Evolutionary conservation across 495 filamentous ascomycete species (phyloP), one percentile per base, ranked within the genome.

Genomic region (Penicillium pancosmium): DNA sequence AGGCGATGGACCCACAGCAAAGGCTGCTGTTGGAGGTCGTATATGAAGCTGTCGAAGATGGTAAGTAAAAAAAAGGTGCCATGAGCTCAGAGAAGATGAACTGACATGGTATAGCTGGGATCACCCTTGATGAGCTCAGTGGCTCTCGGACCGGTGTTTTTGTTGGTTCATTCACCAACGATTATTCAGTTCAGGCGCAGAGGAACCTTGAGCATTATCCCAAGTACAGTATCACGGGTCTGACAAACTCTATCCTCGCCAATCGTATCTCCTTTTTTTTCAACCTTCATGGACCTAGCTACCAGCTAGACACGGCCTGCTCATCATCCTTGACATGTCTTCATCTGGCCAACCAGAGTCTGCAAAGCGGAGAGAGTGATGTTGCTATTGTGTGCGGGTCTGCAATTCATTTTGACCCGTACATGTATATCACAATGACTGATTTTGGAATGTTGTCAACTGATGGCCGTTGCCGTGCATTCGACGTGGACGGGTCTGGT

Each of bases 201-300:
- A 40, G 36, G 4, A n/a, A 40, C 15, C 12, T 40, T 4, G 15
- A 40, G 12, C 4, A 12, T 5, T 40, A 13, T 12, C 36, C 36
- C 15, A 40, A 12, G 11, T 40, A 40, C 10, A 40, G 12, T 13
- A n/a, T n/a, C 36, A 40, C 36, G 12, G 36, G 36, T 40, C 11
- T 13, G 12, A n/a, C 36, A 9, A 12, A n/a, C 36, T 13, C 12
- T n/a, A 53, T 53, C 8, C 8, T 53, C 9, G 49, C 51, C 5
- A 60, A 60, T 33, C 57, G 57, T 3, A 15, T 84, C 0, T 80
- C 75, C 0, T 77, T 78, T 27, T 78, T 80, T 50, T 82, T 79
- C 55, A 70, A 84, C 57, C 63, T 78, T 19, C 62, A 67, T 0
- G 82, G 81, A 4, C 77, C 80, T 1, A 44, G 21, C 18, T 69